Conservation (phyloP, 345 rosid species). For the Draba incana region DNA sequence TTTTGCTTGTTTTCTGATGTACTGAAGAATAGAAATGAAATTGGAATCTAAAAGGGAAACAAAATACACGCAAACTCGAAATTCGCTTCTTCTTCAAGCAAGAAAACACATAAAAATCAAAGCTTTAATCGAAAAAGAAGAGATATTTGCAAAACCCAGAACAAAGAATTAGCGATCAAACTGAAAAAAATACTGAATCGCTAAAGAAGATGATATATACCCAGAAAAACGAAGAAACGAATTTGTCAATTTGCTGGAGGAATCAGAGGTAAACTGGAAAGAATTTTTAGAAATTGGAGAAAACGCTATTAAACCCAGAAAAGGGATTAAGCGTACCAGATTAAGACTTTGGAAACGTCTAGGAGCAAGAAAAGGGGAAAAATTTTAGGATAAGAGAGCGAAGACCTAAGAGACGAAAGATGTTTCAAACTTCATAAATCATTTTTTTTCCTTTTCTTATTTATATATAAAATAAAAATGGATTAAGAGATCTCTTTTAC, state of each 20-base stretch:
- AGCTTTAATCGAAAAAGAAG: conserved; percentile 12
- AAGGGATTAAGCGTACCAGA: conserved; percentile 24
- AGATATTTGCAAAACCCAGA: conserved; percentile 33
- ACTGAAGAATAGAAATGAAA: conserved; percentile 5
- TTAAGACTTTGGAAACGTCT: conserved; percentile 33
- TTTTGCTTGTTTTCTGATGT: neutral
- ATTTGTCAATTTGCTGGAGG: neutral
- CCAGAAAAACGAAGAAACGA: conserved; percentile 26
- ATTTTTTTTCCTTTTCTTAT: neutral
- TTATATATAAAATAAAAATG: conserved; percentile 6
- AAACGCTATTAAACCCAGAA: neutral
- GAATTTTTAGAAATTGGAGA: neutral
- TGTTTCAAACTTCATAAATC: conserved; percentile 35
- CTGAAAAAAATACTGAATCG: conserved; percentile 26
- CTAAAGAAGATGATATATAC: conserved; percentile 26
- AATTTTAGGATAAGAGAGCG: conserved; percentile 38
- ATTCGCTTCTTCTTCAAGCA: conserved; percentile 30
- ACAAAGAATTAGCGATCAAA: conserved; percentile 26
- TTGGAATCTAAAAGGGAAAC: conserved; percentile 30
- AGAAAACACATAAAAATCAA: conserved; percentile 23
- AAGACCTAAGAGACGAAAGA: conserved; percentile 29
- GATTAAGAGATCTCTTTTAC: conserved; percentile 36
- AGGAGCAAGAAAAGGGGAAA: conserved; percentile 35
- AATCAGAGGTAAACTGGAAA: conserved; percentile 19
- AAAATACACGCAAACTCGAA: conserved; percentile 35